These are phyloP conservation scores for Trametes sanguinea DNA, from an alignment of 768 basidiomycete genomes.

Conservation along the genomic window DNA sequence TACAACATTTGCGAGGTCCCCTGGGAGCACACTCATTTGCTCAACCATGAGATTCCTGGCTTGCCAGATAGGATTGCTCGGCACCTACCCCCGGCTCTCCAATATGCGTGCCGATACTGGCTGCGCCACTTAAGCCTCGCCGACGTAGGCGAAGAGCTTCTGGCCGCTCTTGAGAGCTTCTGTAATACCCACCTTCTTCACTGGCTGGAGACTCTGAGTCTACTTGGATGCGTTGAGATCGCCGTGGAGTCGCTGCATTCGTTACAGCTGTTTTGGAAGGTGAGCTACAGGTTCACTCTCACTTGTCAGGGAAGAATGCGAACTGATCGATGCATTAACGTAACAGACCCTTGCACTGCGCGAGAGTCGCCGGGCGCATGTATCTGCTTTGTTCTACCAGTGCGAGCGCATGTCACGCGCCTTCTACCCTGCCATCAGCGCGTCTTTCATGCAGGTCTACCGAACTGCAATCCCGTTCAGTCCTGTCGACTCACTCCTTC, in stretches of 20 bases:
- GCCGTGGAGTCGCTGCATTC: neutral
- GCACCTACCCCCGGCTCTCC: conserved; percentile 21
- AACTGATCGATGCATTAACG: neutral
- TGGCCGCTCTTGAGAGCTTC: conserved; percentile 7
- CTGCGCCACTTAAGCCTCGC: conserved; percentile 14
- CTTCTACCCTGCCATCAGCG: conserved; percentile 21
- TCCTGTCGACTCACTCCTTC: neutral
- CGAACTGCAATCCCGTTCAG: conserved; percentile 5
- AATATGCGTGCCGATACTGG: conserved; percentile 26
- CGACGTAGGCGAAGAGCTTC: neutral
- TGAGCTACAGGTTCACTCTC: neutral
- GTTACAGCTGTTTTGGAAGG: neutral
- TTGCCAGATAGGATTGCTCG: neutral
- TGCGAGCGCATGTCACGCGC: conserved; percentile 10
- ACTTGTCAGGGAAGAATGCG: neutral
- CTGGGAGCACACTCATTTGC: neutral
- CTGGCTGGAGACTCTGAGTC: conserved; percentile 27
- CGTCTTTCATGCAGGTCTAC: conserved; percentile 20
- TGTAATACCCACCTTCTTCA: conserved; percentile 23
- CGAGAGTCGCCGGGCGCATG: neutral
- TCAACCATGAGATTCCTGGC: conserved; percentile 7
- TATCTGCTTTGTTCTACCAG: conserved; percentile 5
- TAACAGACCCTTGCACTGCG: neutral
- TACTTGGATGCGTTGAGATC: neutral
- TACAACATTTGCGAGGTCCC: conserved; percentile 8